Percentiles rank a stretch among this genome's conserved stretches.
phyloP scores from a whole-genome alignment of 805 yeast species.

The Zygosaccharomyces lentus region DNA sequence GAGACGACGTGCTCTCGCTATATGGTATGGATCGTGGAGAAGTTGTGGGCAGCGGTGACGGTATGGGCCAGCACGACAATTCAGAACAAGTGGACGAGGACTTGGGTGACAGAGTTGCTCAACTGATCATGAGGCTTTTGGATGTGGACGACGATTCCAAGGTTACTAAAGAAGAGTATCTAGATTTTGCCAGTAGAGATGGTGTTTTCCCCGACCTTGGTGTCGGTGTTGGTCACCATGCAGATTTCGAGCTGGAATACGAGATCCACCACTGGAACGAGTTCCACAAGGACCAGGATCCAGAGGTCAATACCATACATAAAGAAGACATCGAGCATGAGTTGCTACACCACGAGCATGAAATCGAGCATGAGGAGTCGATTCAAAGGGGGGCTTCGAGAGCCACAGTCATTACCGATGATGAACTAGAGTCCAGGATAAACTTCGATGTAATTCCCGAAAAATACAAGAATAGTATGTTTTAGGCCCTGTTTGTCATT shows the following conservation, averaged over 20 bases:
- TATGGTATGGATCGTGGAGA: conserved; percentile 74
- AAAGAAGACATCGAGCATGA: conserved; percentile 89
- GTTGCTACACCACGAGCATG: conserved; percentile 78
- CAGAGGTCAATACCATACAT: conserved; percentile 74
- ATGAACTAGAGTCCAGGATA: conserved; percentile 40
- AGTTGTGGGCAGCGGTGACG: conserved; percentile 84
- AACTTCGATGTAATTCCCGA: conserved; percentile 37
- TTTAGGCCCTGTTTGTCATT: neutral
- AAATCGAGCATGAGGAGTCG: conserved; percentile 55
- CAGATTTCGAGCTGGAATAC: conserved; percentile 88
- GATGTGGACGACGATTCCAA: conserved; percentile 65
- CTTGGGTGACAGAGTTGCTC: conserved; percentile 50
- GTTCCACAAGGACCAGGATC: conserved; percentile 71
- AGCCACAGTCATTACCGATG: conserved; percentile 37
- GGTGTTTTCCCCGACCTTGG: conserved; percentile 87
- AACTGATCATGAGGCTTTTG: conserved; percentile 51
- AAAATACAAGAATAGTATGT: conserved; percentile 33
- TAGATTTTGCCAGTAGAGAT: conserved; percentile 53
- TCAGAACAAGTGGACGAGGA: conserved; percentile 55
- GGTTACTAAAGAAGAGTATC: conserved; percentile 67
- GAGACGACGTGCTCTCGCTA: conserved; percentile 64
- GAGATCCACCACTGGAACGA: conserved; percentile 94
- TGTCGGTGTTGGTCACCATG: conserved; percentile 90
- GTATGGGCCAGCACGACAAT: conserved; percentile 76
- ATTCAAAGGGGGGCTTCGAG: conserved; percentile 36